A percentile compares a stretch with the other conserved stretches of the same genome.
phyloP scores from a whole-genome alignment of 305 asterid genomes.

The Solanum hybrid region DNA sequence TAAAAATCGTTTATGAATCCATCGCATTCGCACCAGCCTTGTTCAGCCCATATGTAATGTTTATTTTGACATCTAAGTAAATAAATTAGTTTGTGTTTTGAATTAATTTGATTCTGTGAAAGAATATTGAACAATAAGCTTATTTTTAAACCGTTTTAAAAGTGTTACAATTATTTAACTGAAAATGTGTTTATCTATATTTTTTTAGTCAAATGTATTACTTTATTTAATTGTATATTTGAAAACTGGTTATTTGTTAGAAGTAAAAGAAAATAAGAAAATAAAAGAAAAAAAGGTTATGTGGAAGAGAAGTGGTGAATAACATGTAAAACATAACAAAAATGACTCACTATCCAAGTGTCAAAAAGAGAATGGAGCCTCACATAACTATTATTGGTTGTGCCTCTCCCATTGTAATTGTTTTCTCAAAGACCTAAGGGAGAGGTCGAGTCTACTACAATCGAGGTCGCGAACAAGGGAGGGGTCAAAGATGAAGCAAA shows the following conservation, averaged over 20 bases:
- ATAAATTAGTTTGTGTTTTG: no score
- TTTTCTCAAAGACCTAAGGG: neutral
- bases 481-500: neutral
- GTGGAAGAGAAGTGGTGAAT: neutral
- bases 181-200: neutral
- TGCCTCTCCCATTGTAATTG: neutral
- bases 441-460: neutral
- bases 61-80: neutral
- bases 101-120: neutral
- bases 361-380: neutral
- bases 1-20: no score
- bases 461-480: neutral
- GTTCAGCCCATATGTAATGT: neutral
- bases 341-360: neutral
- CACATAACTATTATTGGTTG: neutral
- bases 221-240: no score
- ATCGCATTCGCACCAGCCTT: neutral
- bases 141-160: neutral
- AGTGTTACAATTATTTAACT: neutral
- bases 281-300: no score
- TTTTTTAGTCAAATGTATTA: neutral
- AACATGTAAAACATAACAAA: neutral
- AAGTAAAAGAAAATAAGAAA: neutral
- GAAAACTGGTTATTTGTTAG: neutral
- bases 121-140: neutral